These are phyloP conservation scores for Annulohypoxylon maeteangense DNA, from an alignment of 495 filamentous ascomycete genomes.

Conservation along the genomic window DNA sequence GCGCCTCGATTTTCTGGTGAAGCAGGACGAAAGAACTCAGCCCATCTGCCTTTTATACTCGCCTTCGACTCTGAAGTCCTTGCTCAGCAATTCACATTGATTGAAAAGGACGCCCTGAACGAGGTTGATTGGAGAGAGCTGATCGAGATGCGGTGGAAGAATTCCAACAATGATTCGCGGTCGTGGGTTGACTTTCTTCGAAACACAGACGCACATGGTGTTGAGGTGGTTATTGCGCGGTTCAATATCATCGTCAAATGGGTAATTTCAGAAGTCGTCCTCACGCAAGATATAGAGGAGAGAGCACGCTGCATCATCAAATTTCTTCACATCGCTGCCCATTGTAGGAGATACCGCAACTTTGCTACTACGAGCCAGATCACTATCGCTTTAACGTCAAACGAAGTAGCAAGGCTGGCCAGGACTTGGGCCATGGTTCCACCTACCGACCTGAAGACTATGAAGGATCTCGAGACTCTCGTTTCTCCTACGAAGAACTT, in stretches of 20 bases:
- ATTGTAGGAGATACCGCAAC: conserved; percentile 87
- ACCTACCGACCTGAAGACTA: conserved; percentile 70
- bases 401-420: conserved; percentile 78
- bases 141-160: conserved; percentile 91
- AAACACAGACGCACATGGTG: conserved; percentile 81
- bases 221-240: conserved; percentile 94
- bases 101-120: conserved; percentile 95
- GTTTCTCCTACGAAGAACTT: conserved; percentile 93
- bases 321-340: conserved; percentile 88
- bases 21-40: conserved; percentile 46
- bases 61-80: conserved; percentile 90
- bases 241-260: conserved; percentile 99
- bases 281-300: conserved; percentile 85
- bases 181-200: conserved; percentile 95
- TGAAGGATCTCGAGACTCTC: conserved; percentile 83
- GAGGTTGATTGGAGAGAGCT: conserved; percentile 98
- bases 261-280: conserved; percentile 89
- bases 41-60: conserved; percentile 90
- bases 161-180: conserved; percentile 69
- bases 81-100: conserved; percentile 93
- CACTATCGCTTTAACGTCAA: conserved; percentile 86
- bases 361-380: conserved; percentile 98
- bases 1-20: conserved; percentile 49
- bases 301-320: conserved; percentile 86
- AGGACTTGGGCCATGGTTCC: conserved; percentile 87